These are phyloP conservation scores for Perkinsus olseni DNA, from an alignment of 169 alveolate species.

Conservation along the genomic window DNA sequence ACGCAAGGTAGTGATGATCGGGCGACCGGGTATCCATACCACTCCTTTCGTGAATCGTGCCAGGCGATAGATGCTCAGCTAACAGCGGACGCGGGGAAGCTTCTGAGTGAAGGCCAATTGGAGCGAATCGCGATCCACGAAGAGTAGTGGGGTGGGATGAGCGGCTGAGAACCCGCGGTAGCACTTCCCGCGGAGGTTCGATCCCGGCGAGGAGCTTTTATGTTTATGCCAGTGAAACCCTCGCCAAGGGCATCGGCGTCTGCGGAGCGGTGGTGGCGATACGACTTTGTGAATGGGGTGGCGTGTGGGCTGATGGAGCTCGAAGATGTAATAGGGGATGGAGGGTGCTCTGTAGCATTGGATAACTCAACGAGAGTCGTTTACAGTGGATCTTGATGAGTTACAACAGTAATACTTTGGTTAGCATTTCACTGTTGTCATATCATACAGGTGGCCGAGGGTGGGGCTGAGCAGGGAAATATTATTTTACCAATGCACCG, in stretches of 20 bases:
- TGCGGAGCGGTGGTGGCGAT: neutral
- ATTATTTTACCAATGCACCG: too few relatives aligned
- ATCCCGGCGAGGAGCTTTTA: neutral
- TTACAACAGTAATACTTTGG: too few relatives aligned
- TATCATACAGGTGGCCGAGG: too few relatives aligned
- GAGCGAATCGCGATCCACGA: neutral
- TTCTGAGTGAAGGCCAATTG: neutral
- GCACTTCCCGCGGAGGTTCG: neutral
- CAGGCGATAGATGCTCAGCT: neutral
- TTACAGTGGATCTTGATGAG: too few relatives aligned
- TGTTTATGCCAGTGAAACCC: neutral
- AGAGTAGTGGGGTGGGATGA: too few relatives aligned
- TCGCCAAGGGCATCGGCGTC: neutral
- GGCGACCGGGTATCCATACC: neutral
- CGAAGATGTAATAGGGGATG: neutral
- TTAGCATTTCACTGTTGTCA: too few relatives aligned
- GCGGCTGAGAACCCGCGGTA: too few relatives aligned
- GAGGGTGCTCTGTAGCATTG: too few relatives aligned
- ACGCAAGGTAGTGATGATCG: neutral
- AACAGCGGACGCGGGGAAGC: neutral
- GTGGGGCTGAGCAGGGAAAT: too few relatives aligned
- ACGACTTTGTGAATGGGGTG: neutral
- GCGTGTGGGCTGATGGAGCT: neutral
- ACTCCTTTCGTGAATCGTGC: neutral
- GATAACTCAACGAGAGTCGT: too few relatives aligned